phyloP scores from a whole-genome alignment of 306 rosid genomes.

The Trifolium subterraneum region DNA sequence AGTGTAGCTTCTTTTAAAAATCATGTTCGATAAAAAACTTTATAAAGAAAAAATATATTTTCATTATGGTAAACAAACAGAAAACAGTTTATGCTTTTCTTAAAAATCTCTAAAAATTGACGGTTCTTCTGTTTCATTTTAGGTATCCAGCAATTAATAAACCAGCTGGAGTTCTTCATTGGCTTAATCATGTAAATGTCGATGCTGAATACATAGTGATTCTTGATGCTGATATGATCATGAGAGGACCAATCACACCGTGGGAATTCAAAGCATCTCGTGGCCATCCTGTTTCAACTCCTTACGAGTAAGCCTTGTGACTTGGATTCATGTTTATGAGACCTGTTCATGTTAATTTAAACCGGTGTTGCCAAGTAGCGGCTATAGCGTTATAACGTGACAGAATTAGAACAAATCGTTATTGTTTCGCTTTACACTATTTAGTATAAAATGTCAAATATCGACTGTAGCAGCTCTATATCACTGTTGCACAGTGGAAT shows the following conservation, averaged over 20 bases:
- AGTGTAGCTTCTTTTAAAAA: neutral
- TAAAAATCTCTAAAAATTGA: neutral
- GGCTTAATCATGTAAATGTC: slow-evolving; percentile 85
- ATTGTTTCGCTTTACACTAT: neutral
- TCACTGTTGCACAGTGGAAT: neutral
- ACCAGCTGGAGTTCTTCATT: slow-evolving; percentile 98
- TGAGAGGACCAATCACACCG: slow-evolving; percentile 95
- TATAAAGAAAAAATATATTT: neutral
- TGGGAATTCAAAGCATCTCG: slow-evolving; percentile 98
- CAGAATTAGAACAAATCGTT: neutral
- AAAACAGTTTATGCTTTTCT: neutral
- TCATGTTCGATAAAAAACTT: neutral
- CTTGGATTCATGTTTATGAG: slow-evolving; percentile 30
- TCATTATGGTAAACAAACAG: neutral
- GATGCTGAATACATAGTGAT: slow-evolving; percentile 97
- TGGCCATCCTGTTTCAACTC: slow-evolving; percentile 95
- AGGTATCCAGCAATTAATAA: slow-evolving; percentile 99
- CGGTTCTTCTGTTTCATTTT: slow-evolving; percentile 38
- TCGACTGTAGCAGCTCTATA: neutral
- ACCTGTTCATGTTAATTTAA: slow-evolving; percentile 24
- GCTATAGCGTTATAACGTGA: neutral
- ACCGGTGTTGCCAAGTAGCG: neutral
- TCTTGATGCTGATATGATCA: slow-evolving; percentile 98
- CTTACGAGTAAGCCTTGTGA: slow-evolving; percentile 79
- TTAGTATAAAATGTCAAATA: neutral